Percentiles rank a stretch among this genome's conserved stretches.
Conservation (phyloP, 305 asterid species). For the Ajuga reptans region DNA sequence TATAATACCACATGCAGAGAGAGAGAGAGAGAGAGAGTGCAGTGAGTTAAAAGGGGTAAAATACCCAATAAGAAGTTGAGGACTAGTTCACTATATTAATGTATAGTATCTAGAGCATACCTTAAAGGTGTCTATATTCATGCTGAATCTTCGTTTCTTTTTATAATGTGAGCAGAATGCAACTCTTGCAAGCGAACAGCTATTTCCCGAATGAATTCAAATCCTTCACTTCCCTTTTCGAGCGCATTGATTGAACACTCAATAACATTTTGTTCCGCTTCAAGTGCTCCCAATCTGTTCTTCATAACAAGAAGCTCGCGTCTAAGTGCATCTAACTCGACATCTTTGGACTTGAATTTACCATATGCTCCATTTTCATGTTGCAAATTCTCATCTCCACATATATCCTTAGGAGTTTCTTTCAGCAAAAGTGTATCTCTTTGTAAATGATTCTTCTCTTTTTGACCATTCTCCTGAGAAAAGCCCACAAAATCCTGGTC, state of each 20-base stretch:
- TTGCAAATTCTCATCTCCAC: slow-evolving; percentile 9
- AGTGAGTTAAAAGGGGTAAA: background rate
- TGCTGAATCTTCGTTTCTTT: slow-evolving; percentile 17
- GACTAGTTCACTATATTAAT: background rate
- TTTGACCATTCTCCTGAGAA: slow-evolving; percentile 25
- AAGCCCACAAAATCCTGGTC: slow-evolving; percentile 5
- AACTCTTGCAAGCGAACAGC: slow-evolving; percentile 39
- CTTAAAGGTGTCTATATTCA: slow-evolving; percentile 20
- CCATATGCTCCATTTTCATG: slow-evolving; percentile 19
- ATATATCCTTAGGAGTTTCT: slow-evolving; percentile 19
- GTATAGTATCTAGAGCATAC: slow-evolving; percentile 20
- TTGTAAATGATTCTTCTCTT: slow-evolving; percentile 9
- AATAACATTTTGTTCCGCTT: slow-evolving; percentile 38
- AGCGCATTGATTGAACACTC: slow-evolving; percentile 39
- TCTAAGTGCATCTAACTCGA: slow-evolving; percentile 26
- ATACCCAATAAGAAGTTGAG: no score
- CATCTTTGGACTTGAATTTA: slow-evolving; percentile 21
- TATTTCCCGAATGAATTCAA: slow-evolving; percentile 34
- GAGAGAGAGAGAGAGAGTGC: background rate
- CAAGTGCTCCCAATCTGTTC: slow-evolving; percentile 37
- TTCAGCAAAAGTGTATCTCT: slow-evolving; percentile 6
- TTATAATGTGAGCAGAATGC: slow-evolving; percentile 27
- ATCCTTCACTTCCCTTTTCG: slow-evolving; percentile 40
- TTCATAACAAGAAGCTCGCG: slow-evolving; percentile 36
- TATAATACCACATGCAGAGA: background rate